Conservation (phyloP, 2,329 filamentous ascomycete species). For the Monosporascus ibericus region DNA sequence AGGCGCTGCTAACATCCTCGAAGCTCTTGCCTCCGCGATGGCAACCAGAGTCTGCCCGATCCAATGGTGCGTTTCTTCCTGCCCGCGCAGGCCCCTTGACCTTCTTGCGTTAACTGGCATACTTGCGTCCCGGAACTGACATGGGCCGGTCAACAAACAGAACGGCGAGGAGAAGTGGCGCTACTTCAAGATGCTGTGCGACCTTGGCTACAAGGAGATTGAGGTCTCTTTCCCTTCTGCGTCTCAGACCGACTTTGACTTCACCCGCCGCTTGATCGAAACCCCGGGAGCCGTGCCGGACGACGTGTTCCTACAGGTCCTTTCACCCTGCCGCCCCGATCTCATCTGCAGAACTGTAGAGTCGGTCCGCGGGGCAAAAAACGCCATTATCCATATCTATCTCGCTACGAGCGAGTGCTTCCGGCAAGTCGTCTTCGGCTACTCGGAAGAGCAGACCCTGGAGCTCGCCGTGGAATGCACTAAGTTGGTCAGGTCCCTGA, state of each 20-base stretch:
- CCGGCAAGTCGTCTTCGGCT: conserved; percentile 8
- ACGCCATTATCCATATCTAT: conserved; percentile 10
- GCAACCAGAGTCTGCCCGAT: conserved; percentile 26
- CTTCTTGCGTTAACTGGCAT: no score
- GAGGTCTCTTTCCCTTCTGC: conserved; percentile 23
- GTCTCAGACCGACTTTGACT: conserved; percentile 20
- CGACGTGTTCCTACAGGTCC: conserved; percentile 20
- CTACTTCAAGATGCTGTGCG: conserved; percentile 20
- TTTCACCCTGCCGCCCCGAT: conserved; percentile 18
- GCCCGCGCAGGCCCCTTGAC: no score
- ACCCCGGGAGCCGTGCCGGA: conserved; percentile 15
- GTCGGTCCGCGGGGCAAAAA: conserved; percentile 10
- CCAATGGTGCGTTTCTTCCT: conserved; percentile 1
- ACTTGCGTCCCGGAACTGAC: no score
- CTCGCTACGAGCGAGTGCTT: conserved; percentile 5
- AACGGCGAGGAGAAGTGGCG: conserved; percentile 11
- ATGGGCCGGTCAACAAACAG: neutral
- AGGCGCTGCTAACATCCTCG: no score
- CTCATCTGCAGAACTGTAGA: conserved; percentile 10
- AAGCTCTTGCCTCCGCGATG: conserved; percentile 54
- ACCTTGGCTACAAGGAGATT: conserved; percentile 22
- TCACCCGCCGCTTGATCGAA: conserved; percentile 14
- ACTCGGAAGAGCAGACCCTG: neutral
- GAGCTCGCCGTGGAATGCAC: conserved; percentile 1
- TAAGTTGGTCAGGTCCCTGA: conserved; percentile 3